Base-by-base conservation (phyloP, 176 grass and related monocot genomes). In the Bromus sterilis region DNA sequence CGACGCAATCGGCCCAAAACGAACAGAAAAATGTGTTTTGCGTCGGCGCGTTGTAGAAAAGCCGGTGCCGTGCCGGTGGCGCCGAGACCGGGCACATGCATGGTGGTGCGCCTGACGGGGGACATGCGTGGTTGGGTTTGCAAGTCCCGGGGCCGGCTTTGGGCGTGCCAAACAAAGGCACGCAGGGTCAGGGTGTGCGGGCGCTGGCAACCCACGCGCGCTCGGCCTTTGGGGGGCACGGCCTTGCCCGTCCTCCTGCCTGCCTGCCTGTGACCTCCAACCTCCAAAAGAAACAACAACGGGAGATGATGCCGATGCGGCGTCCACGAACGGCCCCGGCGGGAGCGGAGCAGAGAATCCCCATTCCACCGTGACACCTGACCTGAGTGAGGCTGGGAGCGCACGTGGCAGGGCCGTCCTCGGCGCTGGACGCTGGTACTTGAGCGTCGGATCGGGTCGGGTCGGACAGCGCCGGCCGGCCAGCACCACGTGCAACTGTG, bases 401-500 rank as follows among this genome's bases (percentile, higher is more conserved):
- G n/a, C 39, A 72, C 41, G 43, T 74, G 70, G 26, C 70, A 46
- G 32, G 28, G 28, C 53, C 60, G 60, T 36, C 9, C 9, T 66
- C 62, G n/a, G n/a, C n/a, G n/a, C n/a, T n/a, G n/a, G n/a, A n/a
- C n/a, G n/a, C n/a, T n/a, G n/a, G n/a, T n/a, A n/a, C n/a, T n/a
- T n/a, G n/a, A n/a, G n/a, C n/a, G n/a, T n/a, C n/a, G n/a, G n/a
- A n/a, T n/a, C n/a, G n/a, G 64, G 62, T 9, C 18, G 32, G 62
- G 61, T 15, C 44, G 15, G 15, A 1, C 44, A 46, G n/a, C n/a
- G n/a, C n/a, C n/a, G n/a, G 24, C 6, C 32, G 43, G n/a, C 29
- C 41, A 35, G 36, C 6, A 41, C 77, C 78, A 81, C 85, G 78
- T 81, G 78, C 77, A 36, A 7, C 7, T 31, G 24, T 36, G 41